phyloP scores from a whole-genome alignment of 2,329 filamentous ascomycete species.

The Cadophora malorum region DNA sequence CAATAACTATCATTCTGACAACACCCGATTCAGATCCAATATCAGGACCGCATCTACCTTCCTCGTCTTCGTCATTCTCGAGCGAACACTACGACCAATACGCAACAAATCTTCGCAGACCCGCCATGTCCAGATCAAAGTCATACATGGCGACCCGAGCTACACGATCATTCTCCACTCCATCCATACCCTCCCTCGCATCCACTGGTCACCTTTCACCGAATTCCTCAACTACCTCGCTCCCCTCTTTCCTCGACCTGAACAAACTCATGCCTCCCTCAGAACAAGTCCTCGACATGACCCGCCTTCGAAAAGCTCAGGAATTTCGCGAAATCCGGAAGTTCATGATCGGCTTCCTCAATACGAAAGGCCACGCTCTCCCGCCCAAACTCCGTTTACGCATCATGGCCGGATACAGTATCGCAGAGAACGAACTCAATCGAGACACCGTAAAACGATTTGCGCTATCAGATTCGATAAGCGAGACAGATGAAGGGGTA shows the following conservation, averaged over 20 bases:
- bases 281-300: slow-evolving; percentile 23
- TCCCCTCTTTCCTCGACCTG: slow-evolving; percentile 21
- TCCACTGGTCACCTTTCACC: neutral
- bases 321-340: slow-evolving; percentile 37
- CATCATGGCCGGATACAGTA: slow-evolving; percentile 40
- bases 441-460: slow-evolving; percentile 31
- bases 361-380: slow-evolving; percentile 36
- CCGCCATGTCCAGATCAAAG: neutral
- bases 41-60: neutral
- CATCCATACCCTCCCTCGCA: neutral
- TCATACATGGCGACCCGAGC: neutral
- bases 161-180: neutral
- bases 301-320: slow-evolving; percentile 28
- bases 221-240: neutral
- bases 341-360: slow-evolving; percentile 39
- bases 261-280: slow-evolving; percentile 37
- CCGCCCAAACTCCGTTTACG: slow-evolving; percentile 31
- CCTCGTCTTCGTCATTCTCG: neutral
- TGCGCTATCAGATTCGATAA: neutral
- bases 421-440: slow-evolving; percentile 35
- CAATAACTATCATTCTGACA: slow-evolving; percentile 40
- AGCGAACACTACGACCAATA: neutral
- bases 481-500: slow-evolving; percentile 29
- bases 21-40: slow-evolving; percentile 30
- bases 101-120: neutral